A percentile compares a stretch with the other conserved stretches of the same genome.
These are phyloP conservation scores for Lactarius hatsudake DNA, from an alignment of 768 basidiomycete genomes.

Conservation along the genomic window DNA sequence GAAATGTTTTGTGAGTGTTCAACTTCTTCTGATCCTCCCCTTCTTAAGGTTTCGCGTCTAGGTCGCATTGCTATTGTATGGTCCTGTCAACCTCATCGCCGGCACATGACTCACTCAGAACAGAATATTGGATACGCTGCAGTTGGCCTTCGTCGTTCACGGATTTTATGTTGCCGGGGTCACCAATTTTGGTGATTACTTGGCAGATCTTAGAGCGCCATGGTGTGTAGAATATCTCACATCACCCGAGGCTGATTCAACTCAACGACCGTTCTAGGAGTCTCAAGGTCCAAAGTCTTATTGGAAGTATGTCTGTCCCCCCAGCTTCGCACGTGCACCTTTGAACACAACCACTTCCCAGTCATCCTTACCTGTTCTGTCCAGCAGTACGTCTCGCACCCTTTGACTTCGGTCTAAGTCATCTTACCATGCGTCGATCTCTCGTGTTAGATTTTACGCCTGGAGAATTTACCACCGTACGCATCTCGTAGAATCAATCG, in stretches of 20 bases:
- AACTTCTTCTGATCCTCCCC: background rate
- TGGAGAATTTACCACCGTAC: conserved; percentile 12
- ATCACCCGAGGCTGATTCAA: background rate
- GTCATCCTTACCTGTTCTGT: background rate
- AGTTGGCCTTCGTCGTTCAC: background rate
- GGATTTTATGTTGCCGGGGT: conserved; percentile 9
- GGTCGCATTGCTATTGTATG: conserved; percentile 11
- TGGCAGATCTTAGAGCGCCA: background rate
- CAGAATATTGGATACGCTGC: conserved; percentile 8
- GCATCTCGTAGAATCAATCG: background rate
- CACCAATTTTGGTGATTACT: conserved; percentile 8
- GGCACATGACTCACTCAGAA: background rate
- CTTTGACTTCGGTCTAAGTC: background rate
- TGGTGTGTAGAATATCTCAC: conserved; percentile 1
- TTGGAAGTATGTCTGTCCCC: conserved; percentile 7
- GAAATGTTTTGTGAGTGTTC: conserved; percentile 5
- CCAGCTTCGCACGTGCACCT: background rate
- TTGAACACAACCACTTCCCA: background rate
- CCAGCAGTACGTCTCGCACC: conserved; percentile 2
- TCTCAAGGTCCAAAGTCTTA: background rate
- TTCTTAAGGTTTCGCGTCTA: background rate
- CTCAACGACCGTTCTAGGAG: background rate
- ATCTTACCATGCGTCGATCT: background rate
- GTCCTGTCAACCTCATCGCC: background rate
- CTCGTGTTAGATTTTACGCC: conserved; percentile 9